phyloP scores from a whole-genome alignment of 345 rosid genomes.

The Melaleuca quinquenervia region DNA sequence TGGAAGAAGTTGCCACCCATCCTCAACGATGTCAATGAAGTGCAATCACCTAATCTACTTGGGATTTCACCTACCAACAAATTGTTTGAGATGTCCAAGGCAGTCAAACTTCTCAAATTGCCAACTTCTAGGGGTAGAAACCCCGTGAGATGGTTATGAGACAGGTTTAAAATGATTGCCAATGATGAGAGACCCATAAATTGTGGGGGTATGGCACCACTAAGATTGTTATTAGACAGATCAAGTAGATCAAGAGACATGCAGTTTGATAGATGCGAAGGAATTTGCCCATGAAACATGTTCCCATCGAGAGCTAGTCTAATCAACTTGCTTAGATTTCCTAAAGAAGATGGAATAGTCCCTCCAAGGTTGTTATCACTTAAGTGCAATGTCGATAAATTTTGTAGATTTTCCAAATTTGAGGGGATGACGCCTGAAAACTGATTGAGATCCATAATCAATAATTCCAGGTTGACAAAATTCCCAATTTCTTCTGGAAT shows the following conservation, averaged over 20 bases:
- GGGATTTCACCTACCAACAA: not conserved
- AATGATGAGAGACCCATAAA: not conserved
- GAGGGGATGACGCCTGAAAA: not conserved
- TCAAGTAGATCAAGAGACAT: fast-evolving
- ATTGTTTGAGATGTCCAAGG: not conserved
- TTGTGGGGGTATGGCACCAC: not conserved
- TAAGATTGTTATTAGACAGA: not conserved
- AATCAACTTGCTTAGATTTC: not conserved
- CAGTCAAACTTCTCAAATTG: not conserved
- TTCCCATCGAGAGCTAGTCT: fast-evolving
- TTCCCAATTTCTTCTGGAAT: not conserved
- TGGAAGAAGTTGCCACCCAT: not conserved
- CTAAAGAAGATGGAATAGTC: not conserved
- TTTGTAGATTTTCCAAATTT: not conserved
- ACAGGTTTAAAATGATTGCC: not conserved
- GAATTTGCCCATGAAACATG: not conserved
- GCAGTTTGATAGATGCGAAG: fast-evolving
- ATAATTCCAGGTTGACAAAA: fast-evolving
- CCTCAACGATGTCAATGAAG: not conserved
- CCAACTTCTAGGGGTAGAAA: not conserved
- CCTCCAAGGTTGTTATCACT: not conserved
- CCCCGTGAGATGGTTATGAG: fast-evolving
- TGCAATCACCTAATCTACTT: not conserved
- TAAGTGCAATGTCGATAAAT: fast-evolving
- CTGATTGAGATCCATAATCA: fast-evolving